phyloP scores from a whole-genome alignment of 371 early-diverging fungal species.

The Parasitella parasitica region DNA sequence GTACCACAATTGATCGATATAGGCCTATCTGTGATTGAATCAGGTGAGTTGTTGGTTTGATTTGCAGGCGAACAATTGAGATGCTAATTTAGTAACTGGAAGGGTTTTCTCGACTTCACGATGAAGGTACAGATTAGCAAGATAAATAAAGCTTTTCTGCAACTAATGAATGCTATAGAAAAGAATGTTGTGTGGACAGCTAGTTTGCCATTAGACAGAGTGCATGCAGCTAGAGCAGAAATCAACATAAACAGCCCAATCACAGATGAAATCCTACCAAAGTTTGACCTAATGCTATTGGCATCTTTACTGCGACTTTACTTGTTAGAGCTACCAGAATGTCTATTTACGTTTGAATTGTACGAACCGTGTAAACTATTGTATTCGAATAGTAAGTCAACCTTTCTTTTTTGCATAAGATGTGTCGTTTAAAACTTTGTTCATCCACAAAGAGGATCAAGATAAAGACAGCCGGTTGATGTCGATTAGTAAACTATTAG shows the following conservation, averaged over 20 bases:
- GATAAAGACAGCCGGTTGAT: conserved; percentile 40
- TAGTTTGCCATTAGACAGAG: conserved; percentile 53
- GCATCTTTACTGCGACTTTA: conserved; percentile 69
- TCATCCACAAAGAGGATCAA: conserved; percentile 28
- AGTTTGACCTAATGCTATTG: conserved; percentile 58
- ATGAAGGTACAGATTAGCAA: conserved; percentile 30
- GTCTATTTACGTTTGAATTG: conserved; percentile 69
- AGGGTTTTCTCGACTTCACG: conserved; percentile 27
- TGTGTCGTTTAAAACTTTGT: too few species aligned
- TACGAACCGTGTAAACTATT: conserved; percentile 72
- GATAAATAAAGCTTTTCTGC: neutral
- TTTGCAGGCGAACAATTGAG: neutral
- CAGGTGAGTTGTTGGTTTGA: conserved; percentile 22
- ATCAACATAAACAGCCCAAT: conserved; percentile 55
- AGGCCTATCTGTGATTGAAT: conserved; percentile 41
- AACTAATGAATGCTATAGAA: conserved; percentile 18
- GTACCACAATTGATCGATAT: conserved; percentile 65
- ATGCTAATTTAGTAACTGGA: neutral
- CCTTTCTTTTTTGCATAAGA: neutral
- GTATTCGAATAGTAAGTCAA: conserved; percentile 59
- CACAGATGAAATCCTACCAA: conserved; percentile 49
- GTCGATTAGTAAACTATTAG: conserved; percentile 54
- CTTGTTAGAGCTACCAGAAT: conserved; percentile 73
- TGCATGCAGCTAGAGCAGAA: conserved; percentile 63
- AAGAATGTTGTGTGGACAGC: conserved; percentile 56